These are phyloP conservation scores for Phlebopus sp. DNA, from an alignment of 1,284 basidiomycete species.

Conservation along the genomic window DNA sequence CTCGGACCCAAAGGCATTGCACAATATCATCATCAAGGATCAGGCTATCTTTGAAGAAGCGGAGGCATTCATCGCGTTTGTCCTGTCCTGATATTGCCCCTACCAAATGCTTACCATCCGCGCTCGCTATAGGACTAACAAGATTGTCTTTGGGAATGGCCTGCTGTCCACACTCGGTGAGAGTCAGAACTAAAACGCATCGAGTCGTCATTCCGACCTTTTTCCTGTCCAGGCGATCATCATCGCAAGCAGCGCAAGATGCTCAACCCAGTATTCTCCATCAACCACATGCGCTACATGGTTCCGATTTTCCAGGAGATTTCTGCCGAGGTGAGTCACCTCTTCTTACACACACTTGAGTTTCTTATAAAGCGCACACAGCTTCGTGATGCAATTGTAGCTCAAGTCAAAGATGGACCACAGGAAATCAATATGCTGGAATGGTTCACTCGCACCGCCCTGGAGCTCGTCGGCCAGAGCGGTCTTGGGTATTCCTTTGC, in stretches of 20 bases:
- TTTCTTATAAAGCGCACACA: not conserved
- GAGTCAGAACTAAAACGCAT: slow-evolving; percentile 18
- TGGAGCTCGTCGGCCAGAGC: slow-evolving; percentile 46
- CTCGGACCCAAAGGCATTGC: slow-evolving; percentile 42
- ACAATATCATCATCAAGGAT: slow-evolving; percentile 42
- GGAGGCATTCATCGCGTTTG: slow-evolving; percentile 39
- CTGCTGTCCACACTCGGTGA: slow-evolving; percentile 14
- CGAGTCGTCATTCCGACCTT: slow-evolving; percentile 15
- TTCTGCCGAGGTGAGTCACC: slow-evolving; percentile 15
- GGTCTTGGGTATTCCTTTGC: slow-evolving; percentile 49
- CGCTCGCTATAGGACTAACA: slow-evolving; percentile 9
- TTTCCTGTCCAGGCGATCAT: slow-evolving; percentile 37
- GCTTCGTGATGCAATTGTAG: slow-evolving; percentile 9
- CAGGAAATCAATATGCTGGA: slow-evolving; percentile 43
- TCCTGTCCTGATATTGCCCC: slow-evolving; percentile 26
- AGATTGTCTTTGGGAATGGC: slow-evolving; percentile 13
- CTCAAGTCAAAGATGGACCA: slow-evolving; percentile 4
- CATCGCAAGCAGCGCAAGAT: slow-evolving; percentile 47
- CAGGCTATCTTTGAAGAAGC: slow-evolving; percentile 43
- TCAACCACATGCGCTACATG: slow-evolving; percentile 40
- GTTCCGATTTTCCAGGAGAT: slow-evolving; percentile 41
- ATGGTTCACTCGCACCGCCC: slow-evolving; percentile 45
- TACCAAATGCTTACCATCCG: slow-evolving; percentile 4
- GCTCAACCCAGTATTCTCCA: slow-evolving; percentile 44
- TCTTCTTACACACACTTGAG: not conserved